Conservation (phyloP, 2,329 filamentous ascomycete genomes). For the Monosporascus sp. region DNA sequence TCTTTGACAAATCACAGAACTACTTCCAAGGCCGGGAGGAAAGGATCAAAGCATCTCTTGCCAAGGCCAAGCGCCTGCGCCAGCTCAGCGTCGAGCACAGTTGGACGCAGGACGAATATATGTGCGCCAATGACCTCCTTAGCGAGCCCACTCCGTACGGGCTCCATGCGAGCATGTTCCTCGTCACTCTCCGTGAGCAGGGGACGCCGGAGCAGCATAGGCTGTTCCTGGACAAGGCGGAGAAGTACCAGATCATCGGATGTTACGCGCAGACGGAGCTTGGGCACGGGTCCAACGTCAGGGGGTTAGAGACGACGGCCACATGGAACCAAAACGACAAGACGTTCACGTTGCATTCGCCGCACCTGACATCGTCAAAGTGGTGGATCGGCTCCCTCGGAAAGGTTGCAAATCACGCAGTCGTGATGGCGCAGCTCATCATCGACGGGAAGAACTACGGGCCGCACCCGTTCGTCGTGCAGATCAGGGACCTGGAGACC, state of each 20-base stretch:
- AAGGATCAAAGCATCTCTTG: constrained; percentile 64
- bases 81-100: constrained; percentile 61
- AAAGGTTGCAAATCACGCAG: constrained; percentile 68
- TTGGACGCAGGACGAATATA: constrained; percentile 62
- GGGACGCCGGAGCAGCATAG: constrained; percentile 69
- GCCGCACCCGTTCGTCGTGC: constrained; percentile 74
- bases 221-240: constrained; percentile 63
- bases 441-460: constrained; percentile 64
- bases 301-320: constrained; percentile 66
- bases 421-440: constrained; percentile 73
- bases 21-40: constrained; percentile 68
- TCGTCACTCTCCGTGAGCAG: constrained; percentile 62
- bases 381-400: constrained; percentile 84
- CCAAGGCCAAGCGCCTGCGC: constrained; percentile 63
- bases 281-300: constrained; percentile 72
- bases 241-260: constrained; percentile 67
- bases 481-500: constrained; percentile 65
- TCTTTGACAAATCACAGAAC: constrained; percentile 75
- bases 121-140: constrained; percentile 62
- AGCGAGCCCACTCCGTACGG: constrained; percentile 70
- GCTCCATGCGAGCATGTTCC: constrained; percentile 55
- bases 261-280: constrained; percentile 80
- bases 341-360: constrained; percentile 70
- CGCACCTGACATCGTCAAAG: constrained; percentile 69
- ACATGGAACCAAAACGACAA: constrained; percentile 70